phyloP scores from a whole-genome alignment of 2,329 filamentous ascomycete genomes.

The Colletotrichum orbiculare region DNA sequence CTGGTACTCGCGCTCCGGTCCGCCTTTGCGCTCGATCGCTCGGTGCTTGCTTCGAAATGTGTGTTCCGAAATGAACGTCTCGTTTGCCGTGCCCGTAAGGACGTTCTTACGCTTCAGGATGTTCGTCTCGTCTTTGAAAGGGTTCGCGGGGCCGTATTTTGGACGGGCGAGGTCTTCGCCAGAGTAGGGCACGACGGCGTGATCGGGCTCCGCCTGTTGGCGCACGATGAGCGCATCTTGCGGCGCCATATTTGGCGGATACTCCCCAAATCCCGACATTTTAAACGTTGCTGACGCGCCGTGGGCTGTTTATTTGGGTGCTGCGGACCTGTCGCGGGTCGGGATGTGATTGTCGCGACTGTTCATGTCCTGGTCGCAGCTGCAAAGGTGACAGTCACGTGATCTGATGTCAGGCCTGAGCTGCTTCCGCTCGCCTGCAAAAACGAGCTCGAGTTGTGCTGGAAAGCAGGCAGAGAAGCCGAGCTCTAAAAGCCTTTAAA shows the following conservation, averaged over 20 bases:
- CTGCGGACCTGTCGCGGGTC: slow-evolving; percentile 26
- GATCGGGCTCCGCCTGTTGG: slow-evolving; percentile 64
- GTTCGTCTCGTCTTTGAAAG: slow-evolving; percentile 73
- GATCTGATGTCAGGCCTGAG: slow-evolving; percentile 34
- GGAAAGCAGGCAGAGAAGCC: too few relatives aligned
- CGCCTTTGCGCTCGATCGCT: slow-evolving; percentile 77
- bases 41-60: slow-evolving; percentile 90
- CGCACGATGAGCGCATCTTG: slow-evolving; percentile 72
- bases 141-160: slow-evolving; percentile 76
- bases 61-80: slow-evolving; percentile 89
- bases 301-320: slow-evolving; percentile 23
- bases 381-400: slow-evolving; percentile 33
- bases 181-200: slow-evolving; percentile 73
- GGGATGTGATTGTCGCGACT: slow-evolving; percentile 15
- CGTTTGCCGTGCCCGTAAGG: slow-evolving; percentile 86
- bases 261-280: slow-evolving; percentile 72
- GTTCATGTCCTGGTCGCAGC: slow-evolving; percentile 14
- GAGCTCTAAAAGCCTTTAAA: too few relatives aligned
- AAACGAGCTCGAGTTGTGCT: not conserved
- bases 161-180: slow-evolving; percentile 77
- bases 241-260: slow-evolving; percentile 74
- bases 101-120: slow-evolving; percentile 81
- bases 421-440: slow-evolving; percentile 1
- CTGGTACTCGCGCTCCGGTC: slow-evolving; percentile 66
- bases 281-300: slow-evolving; percentile 36